Base-by-base conservation (phyloP, 2,329 filamentous ascomycete species). In the Phialophora expanda region DNA sequence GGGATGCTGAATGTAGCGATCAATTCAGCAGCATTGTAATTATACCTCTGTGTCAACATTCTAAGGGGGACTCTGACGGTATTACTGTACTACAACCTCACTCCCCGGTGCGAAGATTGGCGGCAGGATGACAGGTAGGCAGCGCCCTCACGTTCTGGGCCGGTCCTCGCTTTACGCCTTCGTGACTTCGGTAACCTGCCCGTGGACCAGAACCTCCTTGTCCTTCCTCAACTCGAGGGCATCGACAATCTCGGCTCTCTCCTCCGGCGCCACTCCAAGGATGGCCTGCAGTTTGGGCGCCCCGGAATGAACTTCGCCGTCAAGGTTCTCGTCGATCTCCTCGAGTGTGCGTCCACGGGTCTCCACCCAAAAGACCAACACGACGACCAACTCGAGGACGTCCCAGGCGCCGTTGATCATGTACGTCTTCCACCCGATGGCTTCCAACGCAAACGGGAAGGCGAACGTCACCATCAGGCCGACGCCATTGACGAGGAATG, bases 401-500 rank as follows among this genome's bases (percentile, higher is more conserved):
- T 82, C 78, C 76, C 78, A 81, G 0, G 76, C 76, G 4, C 74
- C 81, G 62, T 83, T 84, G 61, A 84, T 75, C 72, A 84, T 81
- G 65, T 81, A 83, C 75, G 78, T 79, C 67, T 78, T 81, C 79
- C 79, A 83, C 1, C 79, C 79, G 24, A 82, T 81, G 48, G 76
- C 78, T 3, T 73, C 71, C 0, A 82, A 71, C 1, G 78, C 79
- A 59, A 81, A 81, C 1, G 80, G 79, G 73, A 81, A 79, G 32
- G 79, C 75, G 66, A 79, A 80, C 0, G 76, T 76, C 30, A 78
- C 74, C 0, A 81, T 67, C 6, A 80, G 71, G 28, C 79, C 72
- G 62, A 74, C 66, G 2, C 64, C 72, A 58, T 73, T 73, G n/a
- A 70, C 46, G 8, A 66, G 56, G 26, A 74, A 73, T 1, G 71